Conservation (phyloP, 805 yeast species). For the Candida michaelii region DNA sequence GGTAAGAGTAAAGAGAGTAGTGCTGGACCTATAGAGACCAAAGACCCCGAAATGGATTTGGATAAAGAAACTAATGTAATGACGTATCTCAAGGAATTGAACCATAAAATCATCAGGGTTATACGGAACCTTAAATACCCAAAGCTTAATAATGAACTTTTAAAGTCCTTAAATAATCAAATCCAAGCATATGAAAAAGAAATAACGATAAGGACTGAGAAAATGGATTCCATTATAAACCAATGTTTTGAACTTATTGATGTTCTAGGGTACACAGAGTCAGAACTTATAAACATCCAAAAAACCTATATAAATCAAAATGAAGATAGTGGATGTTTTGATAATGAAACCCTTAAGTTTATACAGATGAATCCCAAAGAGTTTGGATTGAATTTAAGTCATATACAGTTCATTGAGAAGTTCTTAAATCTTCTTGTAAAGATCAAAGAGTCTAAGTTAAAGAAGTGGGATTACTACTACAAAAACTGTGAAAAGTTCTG, state of each 20-base stretch:
- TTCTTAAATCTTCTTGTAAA: conserved; percentile 31
- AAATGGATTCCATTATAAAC: conserved; percentile 23
- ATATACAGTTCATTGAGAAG: conserved; percentile 30
- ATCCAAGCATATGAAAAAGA: conserved; percentile 28
- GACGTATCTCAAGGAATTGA: conserved; percentile 32
- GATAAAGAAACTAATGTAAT: conserved; percentile 20
- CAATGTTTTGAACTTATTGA: conserved; percentile 27
- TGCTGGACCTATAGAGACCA: neutral
- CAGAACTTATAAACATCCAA: conserved; percentile 34
- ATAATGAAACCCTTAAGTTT: conserved; percentile 36
- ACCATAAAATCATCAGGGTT: conserved; percentile 36
- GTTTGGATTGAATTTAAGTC: conserved; percentile 39
- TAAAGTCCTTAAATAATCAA: conserved; percentile 23
- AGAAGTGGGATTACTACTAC: conserved; percentile 33
- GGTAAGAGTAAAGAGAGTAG: conserved; percentile 10
- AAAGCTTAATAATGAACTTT: conserved; percentile 33
- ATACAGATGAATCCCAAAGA: conserved; percentile 37
- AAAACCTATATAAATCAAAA: conserved; percentile 21
- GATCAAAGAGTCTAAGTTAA: conserved; percentile 35
- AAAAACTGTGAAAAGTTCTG: conserved; percentile 52
- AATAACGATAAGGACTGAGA: conserved; percentile 21
- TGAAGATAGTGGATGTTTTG: conserved; percentile 32
- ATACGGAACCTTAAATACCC: conserved; percentile 37
- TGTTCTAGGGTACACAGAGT: conserved; percentile 30
- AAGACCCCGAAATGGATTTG: no score